Evolutionary conservation across 768 basidiomycete species (phyloP).

Genomic region (Brasilioporus rufonigricans): DNA sequence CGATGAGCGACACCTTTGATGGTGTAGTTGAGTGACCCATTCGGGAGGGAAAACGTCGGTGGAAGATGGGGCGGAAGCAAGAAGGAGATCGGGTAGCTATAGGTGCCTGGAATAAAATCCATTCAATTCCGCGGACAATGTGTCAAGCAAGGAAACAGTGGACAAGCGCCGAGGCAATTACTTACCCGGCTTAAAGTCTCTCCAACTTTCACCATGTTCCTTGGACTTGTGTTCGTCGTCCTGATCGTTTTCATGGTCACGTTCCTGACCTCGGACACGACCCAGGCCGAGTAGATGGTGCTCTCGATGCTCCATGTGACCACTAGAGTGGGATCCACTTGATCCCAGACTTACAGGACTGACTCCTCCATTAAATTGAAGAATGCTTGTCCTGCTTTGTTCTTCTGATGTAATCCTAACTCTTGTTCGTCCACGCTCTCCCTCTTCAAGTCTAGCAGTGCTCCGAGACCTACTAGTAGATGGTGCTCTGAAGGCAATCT

Average conservation of each 20-base stretch:
- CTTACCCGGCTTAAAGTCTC: slow-evolving; percentile 86
- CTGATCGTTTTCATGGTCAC: slow-evolving; percentile 13
- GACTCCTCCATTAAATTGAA: neutral
- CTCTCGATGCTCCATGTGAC: slow-evolving; percentile 11
- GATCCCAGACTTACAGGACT: neutral
- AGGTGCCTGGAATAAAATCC: slow-evolving; percentile 59
- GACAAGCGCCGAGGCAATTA: neutral
- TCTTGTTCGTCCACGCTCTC: slow-evolving; percentile 23
- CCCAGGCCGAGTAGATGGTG: slow-evolving; percentile 34
- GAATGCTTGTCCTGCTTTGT: neutral
- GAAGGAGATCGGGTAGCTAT: slow-evolving; percentile 95
- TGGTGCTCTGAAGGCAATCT: slow-evolving; percentile 14
- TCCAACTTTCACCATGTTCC: slow-evolving; percentile 60
- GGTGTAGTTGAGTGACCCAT: slow-evolving; percentile 74
- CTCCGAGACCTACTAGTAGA: slow-evolving; percentile 24
- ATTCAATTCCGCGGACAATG: neutral
- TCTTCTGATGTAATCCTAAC: slow-evolving; percentile 7
- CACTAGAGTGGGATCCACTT: neutral
- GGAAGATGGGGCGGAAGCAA: slow-evolving; percentile 78
- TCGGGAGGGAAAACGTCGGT: slow-evolving; percentile 71
- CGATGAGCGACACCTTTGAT: slow-evolving; percentile 83
- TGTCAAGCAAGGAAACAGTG: neutral
- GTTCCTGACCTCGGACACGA: slow-evolving; percentile 25
- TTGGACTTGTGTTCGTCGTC: slow-evolving; percentile 32
- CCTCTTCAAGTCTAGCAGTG: slow-evolving; percentile 36